Percentiles rank a stretch among this genome's conserved stretches.
phyloP scores from a whole-genome alignment of 345 rosid species.

The Eucalyptus shirleyi region DNA sequence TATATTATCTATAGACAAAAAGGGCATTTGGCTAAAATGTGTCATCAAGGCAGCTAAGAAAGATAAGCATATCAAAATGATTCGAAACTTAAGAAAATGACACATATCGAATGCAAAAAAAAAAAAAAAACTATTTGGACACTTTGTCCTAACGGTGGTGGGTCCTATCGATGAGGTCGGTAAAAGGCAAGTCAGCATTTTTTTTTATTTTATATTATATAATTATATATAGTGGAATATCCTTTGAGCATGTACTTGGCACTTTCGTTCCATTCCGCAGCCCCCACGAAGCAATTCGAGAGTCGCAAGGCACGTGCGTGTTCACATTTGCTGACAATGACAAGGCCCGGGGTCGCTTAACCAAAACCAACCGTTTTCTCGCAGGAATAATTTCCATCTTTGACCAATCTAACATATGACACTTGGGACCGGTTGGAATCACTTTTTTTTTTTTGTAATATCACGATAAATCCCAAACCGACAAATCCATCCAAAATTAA shows the following conservation, averaged over 20 bases:
- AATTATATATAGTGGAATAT: neutral
- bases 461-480: neutral
- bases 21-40: neutral
- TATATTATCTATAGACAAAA: no score
- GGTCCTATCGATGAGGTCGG: neutral
- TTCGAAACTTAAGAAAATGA: rapidly evolving
- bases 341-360: neutral
- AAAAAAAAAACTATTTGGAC: neutral
- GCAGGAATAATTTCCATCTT: neutral
- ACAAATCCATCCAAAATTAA: no score
- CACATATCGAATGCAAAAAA: neutral
- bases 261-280: neutral
- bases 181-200: no score
- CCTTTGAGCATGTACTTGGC: neutral
- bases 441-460: no score
- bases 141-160: no score
- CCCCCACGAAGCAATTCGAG: neutral
- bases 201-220: neutral
- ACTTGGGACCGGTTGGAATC: neutral
- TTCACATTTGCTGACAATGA: neutral
- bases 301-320: neutral
- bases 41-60: no score
- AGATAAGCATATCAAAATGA: no score
- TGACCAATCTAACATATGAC: neutral
- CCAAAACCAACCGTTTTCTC: neutral